These are phyloP conservation scores for Oryza australiensis DNA, from an alignment of 176 grass and related monocot genomes.

Conservation along the genomic window DNA sequence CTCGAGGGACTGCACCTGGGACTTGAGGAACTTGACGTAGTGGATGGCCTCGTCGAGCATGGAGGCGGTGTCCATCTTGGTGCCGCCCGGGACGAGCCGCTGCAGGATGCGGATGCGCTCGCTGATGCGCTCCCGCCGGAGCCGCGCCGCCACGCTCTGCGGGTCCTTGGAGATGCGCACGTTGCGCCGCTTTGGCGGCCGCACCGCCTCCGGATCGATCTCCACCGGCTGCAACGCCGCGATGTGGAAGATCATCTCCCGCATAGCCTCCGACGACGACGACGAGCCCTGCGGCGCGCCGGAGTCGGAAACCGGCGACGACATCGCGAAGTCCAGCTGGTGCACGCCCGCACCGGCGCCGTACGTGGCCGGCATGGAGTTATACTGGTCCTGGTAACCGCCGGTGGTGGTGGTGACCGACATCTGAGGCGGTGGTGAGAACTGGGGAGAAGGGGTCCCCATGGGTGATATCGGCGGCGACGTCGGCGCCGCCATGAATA, in stretches of 20 bases:
- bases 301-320: conserved; percentile 7
- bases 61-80: conserved; percentile 98
- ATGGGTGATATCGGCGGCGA: conserved; percentile 50
- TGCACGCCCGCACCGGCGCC: background rate
- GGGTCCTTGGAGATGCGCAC: conserved; percentile 93
- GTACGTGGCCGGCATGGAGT: background rate
- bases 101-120: conserved; percentile 95
- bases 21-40: conserved; percentile 98
- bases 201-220: conserved; percentile 65
- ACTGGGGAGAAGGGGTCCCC: conserved; percentile 13
- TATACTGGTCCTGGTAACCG: conserved; percentile 21
- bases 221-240: conserved; percentile 90
- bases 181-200: conserved; percentile 82
- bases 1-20: conserved; percentile 86
- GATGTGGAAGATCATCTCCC: conserved; percentile 85
- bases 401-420: conserved; percentile 7
- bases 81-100: conserved; percentile 86
- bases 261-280: conserved; percentile 54
- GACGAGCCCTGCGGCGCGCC: background rate
- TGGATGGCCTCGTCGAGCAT: conserved; percentile 99
- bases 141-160: conserved; percentile 91
- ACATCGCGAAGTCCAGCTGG: conserved; percentile 31
- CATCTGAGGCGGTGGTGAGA: conserved; percentile 42
- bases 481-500: background rate
- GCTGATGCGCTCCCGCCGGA: conserved; percentile 90